Conservation (phyloP, 805 yeast species). For the Cyberlindnera xylosilytica region DNA sequence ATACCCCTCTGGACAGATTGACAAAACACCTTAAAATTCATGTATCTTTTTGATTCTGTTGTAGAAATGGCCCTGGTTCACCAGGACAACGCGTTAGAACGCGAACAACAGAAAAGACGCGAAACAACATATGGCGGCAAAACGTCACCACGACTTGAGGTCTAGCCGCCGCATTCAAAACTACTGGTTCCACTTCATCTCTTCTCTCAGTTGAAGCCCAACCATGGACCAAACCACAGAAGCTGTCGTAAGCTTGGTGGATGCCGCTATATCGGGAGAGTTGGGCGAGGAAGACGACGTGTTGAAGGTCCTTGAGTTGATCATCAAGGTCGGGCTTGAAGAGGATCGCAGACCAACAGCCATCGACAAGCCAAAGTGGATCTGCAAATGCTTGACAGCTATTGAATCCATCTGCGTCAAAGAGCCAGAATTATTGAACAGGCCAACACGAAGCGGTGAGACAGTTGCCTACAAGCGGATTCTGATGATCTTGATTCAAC, state of each 20-base stretch:
- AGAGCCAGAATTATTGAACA: constrained; percentile 21
- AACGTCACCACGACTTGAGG: too few species aligned
- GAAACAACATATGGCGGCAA: too few species aligned
- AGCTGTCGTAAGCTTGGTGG: constrained; percentile 20
- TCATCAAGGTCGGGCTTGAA: constrained; percentile 23
- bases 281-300: constrained; percentile 20
- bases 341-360: constrained; percentile 14
- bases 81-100: too few species aligned
- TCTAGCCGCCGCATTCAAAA: too few species aligned
- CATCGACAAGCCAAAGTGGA: constrained; percentile 14
- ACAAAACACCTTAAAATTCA: too few species aligned
- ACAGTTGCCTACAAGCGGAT: constrained; percentile 20
- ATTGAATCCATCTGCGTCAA: constrained; percentile 23
- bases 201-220: too few species aligned
- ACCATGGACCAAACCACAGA: constrained; percentile 4
- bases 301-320: constrained; percentile 20
- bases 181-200: too few species aligned
- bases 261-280: constrained; percentile 14
- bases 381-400: constrained; percentile 20
- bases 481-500: constrained; percentile 19
- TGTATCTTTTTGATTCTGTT: too few species aligned
- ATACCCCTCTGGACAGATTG: background rate
- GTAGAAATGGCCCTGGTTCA: too few species aligned
- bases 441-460: constrained; percentile 6
- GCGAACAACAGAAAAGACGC: too few species aligned